Evolutionary conservation across 768 basidiomycete species (phyloP).

Genomic region (Boletus subcaerulescens): DNA sequence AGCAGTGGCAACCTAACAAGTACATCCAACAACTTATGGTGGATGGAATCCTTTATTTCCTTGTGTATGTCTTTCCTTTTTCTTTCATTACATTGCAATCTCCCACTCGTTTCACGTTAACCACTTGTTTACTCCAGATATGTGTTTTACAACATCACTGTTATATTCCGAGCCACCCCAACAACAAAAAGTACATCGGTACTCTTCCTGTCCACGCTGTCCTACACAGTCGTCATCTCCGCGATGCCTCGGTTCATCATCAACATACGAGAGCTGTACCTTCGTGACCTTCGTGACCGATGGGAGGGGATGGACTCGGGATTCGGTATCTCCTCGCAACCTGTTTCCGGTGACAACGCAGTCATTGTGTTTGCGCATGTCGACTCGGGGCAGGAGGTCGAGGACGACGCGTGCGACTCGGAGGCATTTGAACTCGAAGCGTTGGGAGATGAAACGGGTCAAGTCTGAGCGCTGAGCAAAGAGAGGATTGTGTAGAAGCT

Average conservation of each 20-base stretch:
- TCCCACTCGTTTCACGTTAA: not conserved
- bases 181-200: no score
- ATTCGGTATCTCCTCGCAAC: not conserved
- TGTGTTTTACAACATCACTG: not conserved
- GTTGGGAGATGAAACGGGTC: not conserved
- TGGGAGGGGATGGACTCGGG: not conserved
- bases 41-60: constrained; percentile 10
- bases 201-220: not conserved
- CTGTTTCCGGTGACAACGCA: not conserved
- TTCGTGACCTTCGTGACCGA: not conserved
- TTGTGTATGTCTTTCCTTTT: constrained; percentile 22
- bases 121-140: not conserved
- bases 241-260: constrained; percentile 1
- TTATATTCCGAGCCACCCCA: not conserved
- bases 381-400: not conserved
- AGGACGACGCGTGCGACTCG: not conserved
- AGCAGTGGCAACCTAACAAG: not conserved
- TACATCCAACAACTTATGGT: not conserved
- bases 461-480: not conserved
- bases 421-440: not conserved
- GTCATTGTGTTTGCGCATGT: not conserved
- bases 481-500: no score
- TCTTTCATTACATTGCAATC: not conserved
- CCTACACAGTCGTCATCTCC: not conserved
- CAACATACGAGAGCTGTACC: not conserved